Base-by-base conservation (phyloP, 2,329 filamentous ascomycete species). In the Fusarium sp. region DNA sequence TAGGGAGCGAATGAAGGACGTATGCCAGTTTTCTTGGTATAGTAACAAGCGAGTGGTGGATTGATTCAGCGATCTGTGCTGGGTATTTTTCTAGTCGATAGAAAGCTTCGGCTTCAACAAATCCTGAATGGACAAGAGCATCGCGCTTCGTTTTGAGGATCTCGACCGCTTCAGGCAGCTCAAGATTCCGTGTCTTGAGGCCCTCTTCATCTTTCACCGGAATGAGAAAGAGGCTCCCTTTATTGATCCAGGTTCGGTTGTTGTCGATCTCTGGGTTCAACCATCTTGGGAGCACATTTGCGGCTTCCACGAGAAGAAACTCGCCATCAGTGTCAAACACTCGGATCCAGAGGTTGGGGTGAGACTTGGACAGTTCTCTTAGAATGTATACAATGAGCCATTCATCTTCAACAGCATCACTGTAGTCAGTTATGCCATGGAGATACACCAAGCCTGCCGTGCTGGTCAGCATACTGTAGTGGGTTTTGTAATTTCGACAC, bases 381-480 rank as follows among this genome's bases (percentile, higher is more conserved):
- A 99, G 84, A 7, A 98, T 83, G 81, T 94, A 97, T 22, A 98
- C 94, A 64, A 98, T 91, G 8, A 98, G 87, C 97, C 96, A 99
- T 82, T 99, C 97, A 75, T 99, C 96, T 76, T 97, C 95, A 6
- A 98, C 90, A 0, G 94, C 96, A 80, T 99, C 97, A 11, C 95
- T 94, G 75, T 94, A 98, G 77, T 95, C 92, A 1, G 94, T 96
- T 54, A 85, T 84, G 22, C 95, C 95, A 68, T 89, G 87, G 8
- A 99, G 86, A 69, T 90, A 90, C n/a, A 84, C 77, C 11, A 88
- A 76, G 2, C 85, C 86, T 86, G 18, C 20, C 14, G 42, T 42
- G 47, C 9, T 27, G 8, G 27, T 70, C 18, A 71, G 49, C 8
- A 34, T 18, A 10, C 11, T 42, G 45, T 70, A 6, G 69, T 11